A percentile compares a stretch with the other conserved stretches of the same genome.
Evolutionary conservation across 2,329 filamentous ascomycete species (phyloP).

Genomic region (Dothistroma septosporum): DNA sequence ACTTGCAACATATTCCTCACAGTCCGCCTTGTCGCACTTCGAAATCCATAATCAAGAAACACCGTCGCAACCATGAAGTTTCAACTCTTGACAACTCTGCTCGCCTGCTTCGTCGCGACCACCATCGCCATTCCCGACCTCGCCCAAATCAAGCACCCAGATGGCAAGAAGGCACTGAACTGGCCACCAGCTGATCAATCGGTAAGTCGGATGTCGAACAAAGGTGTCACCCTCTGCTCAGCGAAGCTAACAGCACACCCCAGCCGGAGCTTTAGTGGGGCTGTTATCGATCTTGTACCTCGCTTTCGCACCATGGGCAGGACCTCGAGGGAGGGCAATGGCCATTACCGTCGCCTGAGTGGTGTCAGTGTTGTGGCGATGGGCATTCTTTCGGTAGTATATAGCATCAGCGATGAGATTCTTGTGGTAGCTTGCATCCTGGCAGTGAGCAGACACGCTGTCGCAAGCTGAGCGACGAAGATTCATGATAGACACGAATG

Average conservation of each 20-base stretch:
- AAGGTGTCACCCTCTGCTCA: not conserved
- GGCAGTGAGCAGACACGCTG: not conserved
- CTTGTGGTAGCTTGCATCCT: not conserved
- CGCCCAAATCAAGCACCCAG: constrained; percentile 1
- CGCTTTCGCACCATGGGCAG: not conserved
- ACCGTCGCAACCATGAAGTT: not conserved
- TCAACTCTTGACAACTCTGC: not conserved
- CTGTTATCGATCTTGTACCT: not conserved
- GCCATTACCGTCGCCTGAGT: not conserved
- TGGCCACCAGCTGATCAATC: not conserved
- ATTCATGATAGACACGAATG: too few species aligned
- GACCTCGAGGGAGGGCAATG: not conserved
- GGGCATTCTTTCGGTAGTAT: not conserved
- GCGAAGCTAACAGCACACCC: not conserved
- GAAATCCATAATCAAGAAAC: not conserved
- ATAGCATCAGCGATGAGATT: not conserved
- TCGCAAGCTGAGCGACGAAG: not conserved
- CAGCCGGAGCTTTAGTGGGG: not conserved
- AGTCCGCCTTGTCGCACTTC: not conserved
- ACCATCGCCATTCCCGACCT: not conserved
- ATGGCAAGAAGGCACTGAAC: not conserved
- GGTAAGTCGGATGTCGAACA: not conserved
- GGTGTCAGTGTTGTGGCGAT: not conserved
- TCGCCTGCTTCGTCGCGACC: not conserved
- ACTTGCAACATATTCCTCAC: not conserved